Base-by-base conservation (phyloP, 2,329 filamentous ascomycete genomes). In the Alternaria sp. region DNA sequence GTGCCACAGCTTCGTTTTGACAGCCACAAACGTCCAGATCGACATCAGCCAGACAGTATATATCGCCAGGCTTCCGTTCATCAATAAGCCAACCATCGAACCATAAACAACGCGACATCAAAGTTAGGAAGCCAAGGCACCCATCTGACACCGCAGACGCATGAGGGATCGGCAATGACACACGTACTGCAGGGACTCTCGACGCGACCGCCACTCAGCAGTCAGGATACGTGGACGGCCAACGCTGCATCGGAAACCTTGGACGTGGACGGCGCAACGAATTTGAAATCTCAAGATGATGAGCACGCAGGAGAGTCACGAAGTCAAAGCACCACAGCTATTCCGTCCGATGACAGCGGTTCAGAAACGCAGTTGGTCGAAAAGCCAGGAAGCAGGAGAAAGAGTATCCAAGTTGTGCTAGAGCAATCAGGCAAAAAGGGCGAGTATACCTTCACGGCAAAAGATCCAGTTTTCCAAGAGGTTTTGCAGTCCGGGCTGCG, bases 401-500 rank as follows among this genome's bases (percentile, higher is more conserved):
- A 77, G 62, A 83, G 80, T 68, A 79, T 85, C 41, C 80, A 84
- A 57, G 76, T 85, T 40, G 74, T 80, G 40, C 71, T 85, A 32
- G 80, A 85, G 65, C 77, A 80, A 68, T 82, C 83, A 2, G 78
- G 77, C 38, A 77, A 76, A 52, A 82, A 80, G 55, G 83, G 82
- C 16, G 75, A 80, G 53, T 85, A 85, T 63, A 78, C 81, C 18
- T 72, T 86, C 28, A 84, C 79, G 0, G 80, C 83, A 2, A 82
- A 85, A 54, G 84, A 86, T 60, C 79, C 82, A 0, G 80, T 82
- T 40, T 79, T 85, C 40, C 79, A 78, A 45, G 81, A 84, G 12
- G 80, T 85, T 28, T 67, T 86, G 20, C 73, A 74, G 4, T 74
- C 77, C 44, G 79, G 79, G 28, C 72, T 84, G 20, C 80, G 82